Evolutionary conservation across 1,284 basidiomycete genomes (phyloP).

Genomic region (Schizophyllum commune): DNA sequence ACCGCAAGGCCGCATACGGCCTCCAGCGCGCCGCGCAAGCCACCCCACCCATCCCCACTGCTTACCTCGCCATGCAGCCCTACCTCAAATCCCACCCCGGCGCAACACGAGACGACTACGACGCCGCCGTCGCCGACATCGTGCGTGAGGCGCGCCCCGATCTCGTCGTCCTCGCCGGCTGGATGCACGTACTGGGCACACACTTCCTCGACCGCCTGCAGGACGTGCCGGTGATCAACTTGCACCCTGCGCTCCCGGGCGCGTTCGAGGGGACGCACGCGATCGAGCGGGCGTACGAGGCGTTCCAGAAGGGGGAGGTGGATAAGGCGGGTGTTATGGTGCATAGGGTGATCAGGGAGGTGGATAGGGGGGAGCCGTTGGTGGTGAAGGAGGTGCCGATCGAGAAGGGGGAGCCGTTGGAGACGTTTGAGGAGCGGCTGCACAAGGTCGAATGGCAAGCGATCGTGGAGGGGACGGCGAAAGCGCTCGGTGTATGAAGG

Average conservation of each 20-base stretch:
- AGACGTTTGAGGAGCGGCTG: not conserved
- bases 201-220: slow-evolving; percentile 45
- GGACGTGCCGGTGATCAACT: slow-evolving; percentile 83
- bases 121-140: slow-evolving; percentile 71
- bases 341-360: slow-evolving; percentile 88
- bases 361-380: slow-evolving; percentile 82
- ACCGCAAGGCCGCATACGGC: slow-evolving; percentile 88
- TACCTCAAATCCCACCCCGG: slow-evolving; percentile 73
- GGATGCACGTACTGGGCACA: slow-evolving; percentile 88
- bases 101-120: slow-evolving; percentile 80
- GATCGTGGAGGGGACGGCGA: slow-evolving; percentile 79
- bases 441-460: not conserved
- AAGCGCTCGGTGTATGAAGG: slow-evolving; percentile 35
- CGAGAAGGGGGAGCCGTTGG: slow-evolving; percentile 7
- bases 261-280: slow-evolving; percentile 92
- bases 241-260: slow-evolving; percentile 93
- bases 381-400: slow-evolving; percentile 43
- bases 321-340: slow-evolving; percentile 85
- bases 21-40: slow-evolving; percentile 72
- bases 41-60: slow-evolving; percentile 73
- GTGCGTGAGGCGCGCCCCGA: slow-evolving; percentile 69
- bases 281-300: slow-evolving; percentile 84
- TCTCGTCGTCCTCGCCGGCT: slow-evolving; percentile 89
- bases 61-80: slow-evolving; percentile 80
- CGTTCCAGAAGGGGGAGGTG: slow-evolving; percentile 79